These are phyloP conservation scores for Westerdykella ornata DNA, from an alignment of 2,329 filamentous ascomycete species.

Conservation along the genomic window DNA sequence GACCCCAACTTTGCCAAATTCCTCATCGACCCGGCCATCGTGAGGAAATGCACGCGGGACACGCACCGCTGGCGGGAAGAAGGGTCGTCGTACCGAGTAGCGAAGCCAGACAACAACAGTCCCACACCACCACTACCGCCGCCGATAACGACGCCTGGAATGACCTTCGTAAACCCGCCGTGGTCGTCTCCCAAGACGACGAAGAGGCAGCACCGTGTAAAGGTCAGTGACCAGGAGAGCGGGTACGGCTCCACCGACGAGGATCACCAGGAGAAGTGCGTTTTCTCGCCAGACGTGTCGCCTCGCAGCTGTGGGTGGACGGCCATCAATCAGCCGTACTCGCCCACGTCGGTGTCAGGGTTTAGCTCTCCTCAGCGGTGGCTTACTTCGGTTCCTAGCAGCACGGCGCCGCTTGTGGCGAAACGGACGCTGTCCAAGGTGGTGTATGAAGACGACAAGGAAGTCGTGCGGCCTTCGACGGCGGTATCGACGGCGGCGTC, in stretches of 20 bases:
- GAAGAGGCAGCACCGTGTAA: constrained; percentile 6
- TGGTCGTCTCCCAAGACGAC: constrained; percentile 7
- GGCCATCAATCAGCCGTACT: constrained; percentile 36
- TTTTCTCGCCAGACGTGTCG: constrained; percentile 37
- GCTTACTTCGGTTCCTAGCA: constrained; percentile 13
- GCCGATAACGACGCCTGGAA: constrained; percentile 7
- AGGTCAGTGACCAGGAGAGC: constrained; percentile 29
- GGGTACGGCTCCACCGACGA: constrained; percentile 39
- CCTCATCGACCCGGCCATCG: constrained; percentile 36
- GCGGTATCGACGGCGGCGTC: background rate
- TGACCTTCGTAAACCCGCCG: constrained; percentile 11
- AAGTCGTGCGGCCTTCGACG: background rate
- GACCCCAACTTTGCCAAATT: constrained; percentile 53
- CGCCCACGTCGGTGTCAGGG: constrained; percentile 8
- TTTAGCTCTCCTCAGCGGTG: constrained; percentile 8
- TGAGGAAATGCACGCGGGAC: constrained; percentile 34
- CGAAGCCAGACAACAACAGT: background rate
- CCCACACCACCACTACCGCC: constrained; percentile 4
- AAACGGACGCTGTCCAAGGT: constrained; percentile 29
- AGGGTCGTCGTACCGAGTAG: constrained; percentile 13
- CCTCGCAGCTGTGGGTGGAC: constrained; percentile 38
- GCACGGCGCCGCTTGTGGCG: constrained; percentile 5
- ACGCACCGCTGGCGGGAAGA: constrained; percentile 33
- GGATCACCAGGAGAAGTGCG: constrained; percentile 32
- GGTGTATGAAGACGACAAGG: constrained; percentile 6